phyloP scores from a whole-genome alignment of 495 filamentous ascomycete species.

The Aeminium ludgeri region DNA sequence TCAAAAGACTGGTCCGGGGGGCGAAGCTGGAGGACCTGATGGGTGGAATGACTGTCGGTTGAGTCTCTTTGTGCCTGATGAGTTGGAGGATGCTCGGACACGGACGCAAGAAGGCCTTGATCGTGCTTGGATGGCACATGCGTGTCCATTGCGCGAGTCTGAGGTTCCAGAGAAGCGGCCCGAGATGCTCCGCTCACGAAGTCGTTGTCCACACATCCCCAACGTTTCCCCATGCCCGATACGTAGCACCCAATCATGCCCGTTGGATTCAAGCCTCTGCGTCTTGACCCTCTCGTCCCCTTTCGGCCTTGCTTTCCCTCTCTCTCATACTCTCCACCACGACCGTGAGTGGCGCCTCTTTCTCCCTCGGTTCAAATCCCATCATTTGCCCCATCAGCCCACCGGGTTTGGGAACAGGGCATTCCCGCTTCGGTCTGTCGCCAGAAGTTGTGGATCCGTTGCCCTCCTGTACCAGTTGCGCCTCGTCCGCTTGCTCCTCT shows the following conservation, averaged over 20 bases:
- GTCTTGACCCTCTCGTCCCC: not conserved
- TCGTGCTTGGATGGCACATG: too few relatives aligned
- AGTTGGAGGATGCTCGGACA: too few relatives aligned
- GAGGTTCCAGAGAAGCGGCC: too few relatives aligned
- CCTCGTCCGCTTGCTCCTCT: constrained; percentile 21
- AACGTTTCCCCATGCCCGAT: too few relatives aligned
- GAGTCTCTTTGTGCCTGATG: not conserved
- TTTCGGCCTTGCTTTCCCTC: not conserved
- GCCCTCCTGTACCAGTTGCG: not conserved
- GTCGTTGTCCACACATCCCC: too few relatives aligned
- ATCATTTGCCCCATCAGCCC: constrained; percentile 58
- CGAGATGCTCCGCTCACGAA: too few relatives aligned
- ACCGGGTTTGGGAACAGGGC: constrained; percentile 70
- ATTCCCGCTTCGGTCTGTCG: constrained; percentile 31
- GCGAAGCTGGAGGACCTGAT: constrained; percentile 2
- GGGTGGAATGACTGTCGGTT: constrained; percentile 7
- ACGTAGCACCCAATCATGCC: too few relatives aligned
- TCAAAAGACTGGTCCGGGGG: constrained; percentile 7
- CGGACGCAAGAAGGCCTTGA: too few relatives aligned
- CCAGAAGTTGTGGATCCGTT: constrained; percentile 6
- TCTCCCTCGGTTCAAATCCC: constrained; percentile 37
- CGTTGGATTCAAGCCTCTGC: not conserved
- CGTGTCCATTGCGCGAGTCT: too few relatives aligned
- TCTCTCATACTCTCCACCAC: constrained; percentile 4
- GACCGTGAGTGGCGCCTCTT: constrained; percentile 3